Conservation (phyloP, 1,139 yeast species). For the Yamadazyma kanchanaburiensis region DNA sequence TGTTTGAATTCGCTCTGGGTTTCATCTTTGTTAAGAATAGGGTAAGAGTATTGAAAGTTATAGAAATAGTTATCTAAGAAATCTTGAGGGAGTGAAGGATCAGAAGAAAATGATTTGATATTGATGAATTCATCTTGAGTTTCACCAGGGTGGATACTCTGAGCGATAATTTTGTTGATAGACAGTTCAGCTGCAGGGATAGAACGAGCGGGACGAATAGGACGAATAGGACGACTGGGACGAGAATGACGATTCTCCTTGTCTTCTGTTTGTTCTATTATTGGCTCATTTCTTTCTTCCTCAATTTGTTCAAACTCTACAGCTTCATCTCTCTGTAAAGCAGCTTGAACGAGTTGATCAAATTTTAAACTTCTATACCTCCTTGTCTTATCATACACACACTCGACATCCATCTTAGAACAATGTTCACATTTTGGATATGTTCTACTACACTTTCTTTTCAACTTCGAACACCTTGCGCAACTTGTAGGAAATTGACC, state of each 20-base stretch:
- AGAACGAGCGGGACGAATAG: too few species aligned
- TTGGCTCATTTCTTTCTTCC: not conserved
- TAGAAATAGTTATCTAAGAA: conserved; percentile 36
- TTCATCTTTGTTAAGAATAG: conserved; percentile 26
- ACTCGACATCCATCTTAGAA: conserved; percentile 27
- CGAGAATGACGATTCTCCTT: too few species aligned
- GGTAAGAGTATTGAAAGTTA: conserved; percentile 34
- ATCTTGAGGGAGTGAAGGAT: conserved; percentile 24
- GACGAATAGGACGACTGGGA: too few species aligned
- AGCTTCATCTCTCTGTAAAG: conserved; percentile 4
- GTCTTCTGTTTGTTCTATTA: too few species aligned
- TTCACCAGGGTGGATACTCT: conserved; percentile 4
- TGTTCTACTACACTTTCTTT: conserved; percentile 39
- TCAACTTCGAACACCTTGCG: conserved; percentile 38
- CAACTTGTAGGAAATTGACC: conserved; percentile 38
- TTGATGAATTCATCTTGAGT: conserved; percentile 36
- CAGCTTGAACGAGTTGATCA: conserved; percentile 8
- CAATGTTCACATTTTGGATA: conserved; percentile 40
- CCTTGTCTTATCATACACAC: conserved; percentile 27
- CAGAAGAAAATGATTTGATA: conserved; percentile 24
- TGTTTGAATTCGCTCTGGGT: conserved; percentile 19
- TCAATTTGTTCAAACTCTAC: too few species aligned
- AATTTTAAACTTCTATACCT: conserved; percentile 4
- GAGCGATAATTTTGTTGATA: not conserved
- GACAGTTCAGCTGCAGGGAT: not conserved